Evolutionary conservation across 2,329 filamentous ascomycete genomes (phyloP).

Genomic region (Colletotrichum godetiae): DNA sequence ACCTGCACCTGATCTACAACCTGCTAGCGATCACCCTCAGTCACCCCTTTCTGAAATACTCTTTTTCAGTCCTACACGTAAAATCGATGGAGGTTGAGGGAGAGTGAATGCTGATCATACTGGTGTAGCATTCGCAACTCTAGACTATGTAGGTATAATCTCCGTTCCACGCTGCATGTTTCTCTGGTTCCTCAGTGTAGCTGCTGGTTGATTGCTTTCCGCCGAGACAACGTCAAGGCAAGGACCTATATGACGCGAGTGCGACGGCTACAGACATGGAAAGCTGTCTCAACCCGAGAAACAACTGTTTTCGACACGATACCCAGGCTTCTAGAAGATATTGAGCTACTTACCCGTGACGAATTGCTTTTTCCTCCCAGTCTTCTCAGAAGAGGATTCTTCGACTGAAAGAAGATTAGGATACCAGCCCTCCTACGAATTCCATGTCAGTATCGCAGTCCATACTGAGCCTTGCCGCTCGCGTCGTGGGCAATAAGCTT

Average conservation of each 20-base stretch:
- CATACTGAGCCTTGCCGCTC: neutral
- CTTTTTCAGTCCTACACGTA: neutral
- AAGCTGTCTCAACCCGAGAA: neutral
- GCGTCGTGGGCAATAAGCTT: neutral
- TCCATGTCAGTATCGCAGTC: neutral
- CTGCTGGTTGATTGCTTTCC: neutral
- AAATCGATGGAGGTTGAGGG: neutral
- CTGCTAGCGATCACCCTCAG: neutral
- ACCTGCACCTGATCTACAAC: neutral
- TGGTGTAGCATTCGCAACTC: neutral
- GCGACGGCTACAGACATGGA: constrained; percentile 18
- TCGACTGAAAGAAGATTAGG: neutral
- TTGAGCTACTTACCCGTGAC: too few relatives aligned
- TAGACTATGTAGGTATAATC: neutral
- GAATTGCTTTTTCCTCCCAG: neutral
- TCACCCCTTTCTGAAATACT: too few relatives aligned
- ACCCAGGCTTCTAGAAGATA: constrained; percentile 3
- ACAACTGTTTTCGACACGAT: neutral
- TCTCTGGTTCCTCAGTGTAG: neutral
- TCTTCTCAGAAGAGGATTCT: too few relatives aligned
- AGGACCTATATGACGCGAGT: neutral
- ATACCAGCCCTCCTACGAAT: neutral
- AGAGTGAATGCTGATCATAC: neutral
- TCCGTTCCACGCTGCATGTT: neutral
- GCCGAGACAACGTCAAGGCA: neutral